These are phyloP conservation scores for Sicyos baderoa DNA, from an alignment of 306 rosid species.

Conservation along the genomic window DNA sequence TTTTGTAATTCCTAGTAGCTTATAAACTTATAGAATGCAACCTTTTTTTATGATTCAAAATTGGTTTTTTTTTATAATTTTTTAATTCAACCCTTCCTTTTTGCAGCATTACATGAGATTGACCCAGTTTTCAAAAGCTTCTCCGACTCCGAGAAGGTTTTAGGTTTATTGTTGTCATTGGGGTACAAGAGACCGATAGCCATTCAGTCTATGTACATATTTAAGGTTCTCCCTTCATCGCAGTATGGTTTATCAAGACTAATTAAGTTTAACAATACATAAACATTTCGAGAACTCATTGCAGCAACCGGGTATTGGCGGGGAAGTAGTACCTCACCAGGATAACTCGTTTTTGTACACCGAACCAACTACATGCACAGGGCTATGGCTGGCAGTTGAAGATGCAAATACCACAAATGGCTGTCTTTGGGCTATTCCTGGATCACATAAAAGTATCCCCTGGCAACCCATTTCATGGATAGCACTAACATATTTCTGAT, in stretches of 20 bases:
- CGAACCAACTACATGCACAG: conserved; percentile 86
- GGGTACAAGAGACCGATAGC: conserved; percentile 68
- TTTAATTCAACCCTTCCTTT: not conserved
- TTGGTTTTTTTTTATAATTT: not conserved
- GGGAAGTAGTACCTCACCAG: conserved; percentile 98
- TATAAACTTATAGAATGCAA: not conserved
- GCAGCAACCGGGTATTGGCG: conserved; percentile 99
- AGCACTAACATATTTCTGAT: not conserved
- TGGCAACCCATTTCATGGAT: not conserved
- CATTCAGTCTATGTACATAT: conserved; percentile 92
- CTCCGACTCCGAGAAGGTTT: conserved; percentile 59
- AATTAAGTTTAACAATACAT: conserved; percentile 6
- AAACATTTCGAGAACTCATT: conserved; percentile 17
- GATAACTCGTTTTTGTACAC: conserved; percentile 89
- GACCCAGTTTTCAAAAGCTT: conserved; percentile 69
- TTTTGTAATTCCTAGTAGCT: not conserved
- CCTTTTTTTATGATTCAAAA: not conserved
- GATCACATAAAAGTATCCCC: conserved; percentile 74
- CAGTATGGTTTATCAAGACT: not conserved
- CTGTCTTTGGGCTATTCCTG: conserved; percentile 92
- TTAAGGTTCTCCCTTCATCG: conserved; percentile 51
- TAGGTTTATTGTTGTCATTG: conserved; percentile 56
- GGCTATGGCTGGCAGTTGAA: conserved; percentile 93
- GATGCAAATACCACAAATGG: conserved; percentile 72
- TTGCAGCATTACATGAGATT: conserved; percentile 73